Conservation (phyloP, 257 asterid genomes). For the Gynochthodes officinalis region DNA sequence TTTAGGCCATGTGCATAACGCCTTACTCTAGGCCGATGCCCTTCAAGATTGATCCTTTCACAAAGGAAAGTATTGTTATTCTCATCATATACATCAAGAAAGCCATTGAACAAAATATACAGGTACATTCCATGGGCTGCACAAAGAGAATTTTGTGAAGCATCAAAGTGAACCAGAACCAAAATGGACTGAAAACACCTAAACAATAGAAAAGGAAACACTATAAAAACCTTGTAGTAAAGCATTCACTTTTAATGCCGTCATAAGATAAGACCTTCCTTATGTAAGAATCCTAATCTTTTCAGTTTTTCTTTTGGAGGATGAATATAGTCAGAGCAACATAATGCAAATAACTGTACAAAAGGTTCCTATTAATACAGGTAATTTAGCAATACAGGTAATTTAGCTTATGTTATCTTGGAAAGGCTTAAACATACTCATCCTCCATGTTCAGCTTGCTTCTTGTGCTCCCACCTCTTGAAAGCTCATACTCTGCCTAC, state of each 20-base stretch:
- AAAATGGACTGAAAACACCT: neutral
- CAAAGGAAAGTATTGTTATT: slow-evolving; percentile 14
- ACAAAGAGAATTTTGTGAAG: neutral
- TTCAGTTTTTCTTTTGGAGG: neutral
- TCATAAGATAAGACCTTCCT: neutral
- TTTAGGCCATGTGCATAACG: slow-evolving; percentile 82
- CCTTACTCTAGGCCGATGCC: slow-evolving; percentile 91
- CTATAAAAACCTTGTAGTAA: neutral
- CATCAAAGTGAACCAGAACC: neutral
- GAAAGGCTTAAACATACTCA: slow-evolving; percentile 59
- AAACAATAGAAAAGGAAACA: neutral
- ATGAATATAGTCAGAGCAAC: slow-evolving; percentile 2
- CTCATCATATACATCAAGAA: neutral
- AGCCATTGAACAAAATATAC: neutral
- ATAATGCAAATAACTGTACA: neutral
- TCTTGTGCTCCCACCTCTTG: slow-evolving; percentile 64
- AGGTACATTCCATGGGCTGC: neutral
- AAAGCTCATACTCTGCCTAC: slow-evolving; percentile 77
- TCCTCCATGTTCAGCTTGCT: slow-evolving; percentile 65
- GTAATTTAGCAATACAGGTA: too few relatives aligned
- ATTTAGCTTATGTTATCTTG: slow-evolving; percentile 4
- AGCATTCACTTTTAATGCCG: neutral
- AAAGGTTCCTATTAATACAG: neutral
- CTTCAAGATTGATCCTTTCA: slow-evolving; percentile 85
- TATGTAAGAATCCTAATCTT: neutral